phyloP scores from a whole-genome alignment of 2,329 filamentous ascomycete genomes.

The Dactylellina haptotyla region DNA sequence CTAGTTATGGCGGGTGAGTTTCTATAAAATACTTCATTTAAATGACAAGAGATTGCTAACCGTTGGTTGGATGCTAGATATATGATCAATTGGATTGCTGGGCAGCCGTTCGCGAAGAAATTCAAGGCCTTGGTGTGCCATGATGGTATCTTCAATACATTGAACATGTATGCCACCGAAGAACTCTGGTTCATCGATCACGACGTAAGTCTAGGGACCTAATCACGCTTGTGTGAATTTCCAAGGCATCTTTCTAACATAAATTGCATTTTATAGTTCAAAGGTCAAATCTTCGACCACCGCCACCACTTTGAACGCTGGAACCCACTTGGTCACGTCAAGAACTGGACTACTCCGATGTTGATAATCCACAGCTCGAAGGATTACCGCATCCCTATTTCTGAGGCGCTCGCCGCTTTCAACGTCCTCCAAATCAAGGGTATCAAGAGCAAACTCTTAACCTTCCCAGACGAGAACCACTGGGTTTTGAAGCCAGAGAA shows the following conservation, averaged over 20 bases:
- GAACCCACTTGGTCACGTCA: conserved; percentile 73
- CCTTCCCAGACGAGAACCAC: conserved; percentile 82
- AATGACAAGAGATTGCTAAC: neutral
- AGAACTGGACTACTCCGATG: conserved; percentile 85
- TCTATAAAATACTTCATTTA: neutral
- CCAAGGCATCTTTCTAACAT: neutral
- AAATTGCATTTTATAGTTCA: conserved; percentile 60
- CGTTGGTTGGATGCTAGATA: conserved; percentile 61
- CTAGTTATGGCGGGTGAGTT: conserved; percentile 72
- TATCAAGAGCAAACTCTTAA: conserved; percentile 79
- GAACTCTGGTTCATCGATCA: conserved; percentile 77
- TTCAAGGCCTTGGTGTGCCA: conserved; percentile 91
- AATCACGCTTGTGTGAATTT: conserved; percentile 57
- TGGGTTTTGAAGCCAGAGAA: conserved; percentile 95
- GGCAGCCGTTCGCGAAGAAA: conserved; percentile 79
- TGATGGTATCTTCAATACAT: conserved; percentile 82
- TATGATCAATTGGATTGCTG: conserved; percentile 93
- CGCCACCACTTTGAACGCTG: conserved; percentile 73
- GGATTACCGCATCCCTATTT: conserved; percentile 86
- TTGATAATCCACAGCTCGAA: conserved; percentile 89
- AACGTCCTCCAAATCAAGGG: conserved; percentile 81
- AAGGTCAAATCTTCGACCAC: conserved; percentile 66
- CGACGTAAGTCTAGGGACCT: conserved; percentile 68
- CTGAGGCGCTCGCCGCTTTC: conserved; percentile 85
- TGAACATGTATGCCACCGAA: conserved; percentile 72